A percentile compares a stretch with the other conserved stretches of the same genome.
Conservation (phyloP, 2,329 filamentous ascomycete species). For the Arthrinium phaeospermum region DNA sequence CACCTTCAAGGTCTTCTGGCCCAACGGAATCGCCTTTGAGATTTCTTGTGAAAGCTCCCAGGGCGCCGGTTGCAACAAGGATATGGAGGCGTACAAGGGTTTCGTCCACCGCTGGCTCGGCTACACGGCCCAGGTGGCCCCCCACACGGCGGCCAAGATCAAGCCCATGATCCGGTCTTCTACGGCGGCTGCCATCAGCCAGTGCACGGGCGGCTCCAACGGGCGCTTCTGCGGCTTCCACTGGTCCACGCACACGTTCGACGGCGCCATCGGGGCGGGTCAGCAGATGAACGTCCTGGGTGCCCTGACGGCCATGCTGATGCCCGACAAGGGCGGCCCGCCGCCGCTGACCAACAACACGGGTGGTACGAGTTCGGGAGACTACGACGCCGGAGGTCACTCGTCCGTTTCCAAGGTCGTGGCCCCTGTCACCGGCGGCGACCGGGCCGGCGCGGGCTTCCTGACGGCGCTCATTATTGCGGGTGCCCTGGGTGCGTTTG, state of each 20-base stretch:
- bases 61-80: constrained; percentile 64
- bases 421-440: constrained; percentile 47
- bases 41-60: constrained; percentile 65
- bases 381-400: constrained; percentile 50
- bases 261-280: constrained; percentile 57
- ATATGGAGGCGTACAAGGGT: constrained; percentile 77
- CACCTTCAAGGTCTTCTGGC: constrained; percentile 58
- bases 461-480: constrained; percentile 52
- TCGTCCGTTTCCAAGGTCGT: constrained; percentile 29
- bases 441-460: constrained; percentile 55
- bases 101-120: constrained; percentile 71
- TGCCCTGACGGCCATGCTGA: constrained; percentile 49
- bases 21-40: constrained; percentile 67
- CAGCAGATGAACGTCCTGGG: constrained; percentile 64
- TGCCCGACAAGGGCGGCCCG: constrained; percentile 38
- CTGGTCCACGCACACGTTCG: constrained; percentile 53
- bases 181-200: constrained; percentile 62
- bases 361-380: constrained; percentile 56
- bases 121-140: constrained; percentile 65
- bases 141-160: constrained; percentile 60
- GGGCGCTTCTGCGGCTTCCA: constrained; percentile 68
- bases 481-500: constrained; percentile 49
- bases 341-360: constrained; percentile 54
- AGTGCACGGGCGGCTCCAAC: constrained; percentile 65
- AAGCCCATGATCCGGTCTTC: constrained; percentile 63